phyloP scores from a whole-genome alignment of 768 basidiomycete genomes.

The Lentinula boryana region DNA sequence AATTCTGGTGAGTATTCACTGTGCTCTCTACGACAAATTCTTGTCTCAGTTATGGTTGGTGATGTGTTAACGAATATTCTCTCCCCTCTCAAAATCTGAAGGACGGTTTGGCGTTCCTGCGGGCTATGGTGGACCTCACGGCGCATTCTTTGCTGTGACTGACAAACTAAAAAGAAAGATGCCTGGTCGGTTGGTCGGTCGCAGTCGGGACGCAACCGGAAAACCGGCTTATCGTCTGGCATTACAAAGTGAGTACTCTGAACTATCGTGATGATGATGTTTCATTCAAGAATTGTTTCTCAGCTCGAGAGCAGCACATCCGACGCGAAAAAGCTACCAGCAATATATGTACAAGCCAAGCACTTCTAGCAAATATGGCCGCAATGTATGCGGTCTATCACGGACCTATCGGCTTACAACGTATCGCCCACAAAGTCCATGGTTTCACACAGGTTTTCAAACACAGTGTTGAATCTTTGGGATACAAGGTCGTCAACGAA shows the following conservation, averaged over 20 bases:
- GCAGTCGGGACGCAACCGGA: conserved; percentile 80
- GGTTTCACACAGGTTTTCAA: conserved; percentile 76
- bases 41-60: not conserved
- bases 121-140: conserved; percentile 98
- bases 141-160: conserved; percentile 93
- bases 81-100: not conserved
- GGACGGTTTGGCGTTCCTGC: conserved; percentile 89
- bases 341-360: conserved; percentile 98
- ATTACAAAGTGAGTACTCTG: conserved; percentile 71
- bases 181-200: conserved; percentile 95
- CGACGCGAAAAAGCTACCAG: conserved; percentile 97
- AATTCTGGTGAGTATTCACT: conserved; percentile 58
- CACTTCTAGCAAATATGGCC: conserved; percentile 97
- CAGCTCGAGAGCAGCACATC: conserved; percentile 95
- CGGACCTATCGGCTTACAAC: conserved; percentile 77
- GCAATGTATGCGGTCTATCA: conserved; percentile 99
- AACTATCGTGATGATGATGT: not conserved
- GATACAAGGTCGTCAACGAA: conserved; percentile 67
- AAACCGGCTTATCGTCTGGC: conserved; percentile 88
- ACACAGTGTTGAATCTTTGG: conserved; percentile 58
- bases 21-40: not conserved
- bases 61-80: not conserved
- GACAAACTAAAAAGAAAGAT: conserved; percentile 94
- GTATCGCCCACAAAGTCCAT: conserved; percentile 90
- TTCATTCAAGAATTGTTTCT: not conserved